Conservation (phyloP, 2,329 filamentous ascomycete species). For the Fusarium citri region DNA sequence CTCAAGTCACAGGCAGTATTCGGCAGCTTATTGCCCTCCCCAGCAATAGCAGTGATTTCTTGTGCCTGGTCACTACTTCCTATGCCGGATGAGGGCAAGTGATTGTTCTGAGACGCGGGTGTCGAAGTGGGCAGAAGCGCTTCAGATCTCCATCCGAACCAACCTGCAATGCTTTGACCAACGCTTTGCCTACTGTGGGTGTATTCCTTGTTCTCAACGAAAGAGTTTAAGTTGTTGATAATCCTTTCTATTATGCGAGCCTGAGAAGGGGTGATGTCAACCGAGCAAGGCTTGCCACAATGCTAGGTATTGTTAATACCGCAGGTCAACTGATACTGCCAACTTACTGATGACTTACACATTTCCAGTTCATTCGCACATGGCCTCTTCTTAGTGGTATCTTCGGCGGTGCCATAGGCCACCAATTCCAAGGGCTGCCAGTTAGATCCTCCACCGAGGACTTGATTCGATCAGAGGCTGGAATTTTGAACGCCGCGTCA, state of each 20-base stretch:
- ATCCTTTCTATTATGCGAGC: background rate
- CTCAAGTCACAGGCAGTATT: background rate
- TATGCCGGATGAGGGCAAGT: background rate
- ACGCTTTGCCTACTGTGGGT: background rate
- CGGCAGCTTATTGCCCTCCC: background rate
- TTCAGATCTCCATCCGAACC: constrained; percentile 5
- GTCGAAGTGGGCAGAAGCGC: background rate
- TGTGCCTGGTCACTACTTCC: background rate
- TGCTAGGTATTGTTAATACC: background rate
- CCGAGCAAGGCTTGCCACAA: constrained; percentile 1
- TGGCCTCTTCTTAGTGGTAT: background rate
- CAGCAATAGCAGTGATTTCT: too few relatives aligned
- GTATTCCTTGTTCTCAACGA: background rate
- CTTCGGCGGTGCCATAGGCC: background rate
- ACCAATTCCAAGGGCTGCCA: constrained; percentile 12
- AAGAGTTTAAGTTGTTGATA: background rate
- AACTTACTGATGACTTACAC: background rate
- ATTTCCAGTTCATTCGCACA: constrained; percentile 3
- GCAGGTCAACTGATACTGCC: background rate
- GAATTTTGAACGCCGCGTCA: too few relatives aligned
- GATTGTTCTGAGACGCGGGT: background rate
- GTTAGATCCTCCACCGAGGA: background rate
- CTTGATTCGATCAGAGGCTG: background rate
- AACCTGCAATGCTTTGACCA: background rate
- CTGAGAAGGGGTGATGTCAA: background rate